Conservation (phyloP, 2,329 filamentous ascomycete species). For the Epichloe aotearoae region DNA sequence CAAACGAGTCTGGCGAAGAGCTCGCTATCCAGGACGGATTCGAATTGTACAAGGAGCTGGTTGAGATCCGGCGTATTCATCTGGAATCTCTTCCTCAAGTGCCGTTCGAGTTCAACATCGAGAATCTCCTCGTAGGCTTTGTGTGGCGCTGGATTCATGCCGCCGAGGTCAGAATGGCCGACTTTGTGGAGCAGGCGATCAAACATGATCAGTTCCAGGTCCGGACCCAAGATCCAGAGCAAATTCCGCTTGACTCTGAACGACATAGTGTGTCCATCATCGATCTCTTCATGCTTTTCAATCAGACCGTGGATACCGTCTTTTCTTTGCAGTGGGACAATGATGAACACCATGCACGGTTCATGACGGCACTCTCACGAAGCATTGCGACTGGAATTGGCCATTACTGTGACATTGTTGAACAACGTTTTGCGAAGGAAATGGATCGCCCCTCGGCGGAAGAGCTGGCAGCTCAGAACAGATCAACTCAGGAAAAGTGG, state of each 20-base stretch:
- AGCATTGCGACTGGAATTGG: conserved; percentile 72
- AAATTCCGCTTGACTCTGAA: conserved; percentile 60
- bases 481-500: conserved; percentile 83
- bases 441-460: conserved; percentile 88
- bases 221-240: conserved; percentile 47
- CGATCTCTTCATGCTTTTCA: conserved; percentile 89
- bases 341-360: conserved; percentile 84
- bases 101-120: conserved; percentile 77
- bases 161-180: conserved; percentile 65
- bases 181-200: conserved; percentile 81
- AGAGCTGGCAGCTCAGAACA: conserved; percentile 63
- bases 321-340: conserved; percentile 83
- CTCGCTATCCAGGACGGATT: conserved; percentile 87
- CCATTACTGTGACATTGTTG: conserved; percentile 82
- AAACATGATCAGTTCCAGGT: conserved; percentile 81
- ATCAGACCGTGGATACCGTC: conserved; percentile 79
- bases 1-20: conserved; percentile 56
- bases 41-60: conserved; percentile 78
- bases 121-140: conserved; percentile 75
- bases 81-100: conserved; percentile 56
- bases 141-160: conserved; percentile 90
- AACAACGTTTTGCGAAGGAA: conserved; percentile 72
- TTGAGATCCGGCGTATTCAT: conserved; percentile 74
- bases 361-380: conserved; percentile 88
- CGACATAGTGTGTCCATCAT: conserved; percentile 88